Base-by-base conservation (phyloP, 371 early-diverging fungal species). In the Rhizopus delemar region DNA sequence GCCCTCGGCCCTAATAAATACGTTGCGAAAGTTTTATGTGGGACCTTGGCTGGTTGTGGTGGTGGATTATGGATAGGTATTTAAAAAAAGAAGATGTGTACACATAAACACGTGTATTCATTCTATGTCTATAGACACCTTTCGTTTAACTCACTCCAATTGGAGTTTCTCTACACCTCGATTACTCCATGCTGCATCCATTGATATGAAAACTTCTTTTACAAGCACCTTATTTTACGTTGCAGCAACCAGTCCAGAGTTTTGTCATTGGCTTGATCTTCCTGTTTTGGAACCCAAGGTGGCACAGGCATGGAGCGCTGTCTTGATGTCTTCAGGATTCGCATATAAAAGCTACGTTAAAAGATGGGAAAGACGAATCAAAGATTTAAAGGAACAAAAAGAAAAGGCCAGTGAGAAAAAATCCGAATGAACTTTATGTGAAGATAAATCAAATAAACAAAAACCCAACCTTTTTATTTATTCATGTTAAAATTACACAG, bases 11-110 rank as follows among this genome's bases (percentile, higher is more conserved):
- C 58, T 29, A 72, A 71, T 34, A 77, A 77, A 46, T 70, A 69
- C 66, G 77, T 81, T 29, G 85, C 85, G 36, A 78, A 82, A 63
- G 51, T 83, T 16, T 41, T 83, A 3, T 70, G 82, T 56, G 85
- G 85, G 7, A 77, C 78, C 9, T 62, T 85, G 35, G 68, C 75
- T 15, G 85, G 85, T 3, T 77, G 78, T 36, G 85, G 85, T 45
- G 83, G 85, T 36, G 80, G 80, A 6, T 65, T 82, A 57, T 82
- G 78, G 82, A 78, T 74, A 41, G 77, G 77, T 72, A 68, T 57
- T 57, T 39, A 31, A 11, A 22, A 22, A 22, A 22, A 22, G 22
- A 22, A 22, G 22, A 22, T 22, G 0, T 22, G 22, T 22, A 22
- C 2, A 22, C 22, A 22, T 22, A 22, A 22, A 22, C 22, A 33